Conservation (phyloP, 2,329 filamentous ascomycete genomes). For the Colletotrichum cordylinicola region DNA sequence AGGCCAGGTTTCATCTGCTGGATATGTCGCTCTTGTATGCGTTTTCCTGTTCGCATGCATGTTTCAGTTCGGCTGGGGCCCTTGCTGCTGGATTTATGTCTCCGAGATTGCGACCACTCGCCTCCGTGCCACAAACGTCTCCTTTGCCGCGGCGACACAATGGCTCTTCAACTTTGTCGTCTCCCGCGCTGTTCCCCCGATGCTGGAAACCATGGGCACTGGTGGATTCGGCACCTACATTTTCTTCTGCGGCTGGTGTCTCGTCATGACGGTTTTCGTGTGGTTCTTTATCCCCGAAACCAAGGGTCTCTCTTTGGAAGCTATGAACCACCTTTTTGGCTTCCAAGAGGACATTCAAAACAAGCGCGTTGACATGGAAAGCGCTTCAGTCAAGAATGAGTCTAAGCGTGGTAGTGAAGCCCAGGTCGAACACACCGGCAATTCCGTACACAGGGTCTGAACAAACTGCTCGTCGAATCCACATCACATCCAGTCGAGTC, state of each 20-base stretch:
- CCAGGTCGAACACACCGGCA: background rate
- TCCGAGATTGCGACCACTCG: constrained; percentile 59
- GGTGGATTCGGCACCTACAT: constrained; percentile 49
- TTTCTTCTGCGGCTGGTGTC: constrained; percentile 44
- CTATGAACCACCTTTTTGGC: constrained; percentile 18
- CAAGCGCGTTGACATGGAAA: constrained; percentile 3
- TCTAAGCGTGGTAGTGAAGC: background rate
- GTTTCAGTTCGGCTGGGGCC: constrained; percentile 46
- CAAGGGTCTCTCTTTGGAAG: constrained; percentile 39
- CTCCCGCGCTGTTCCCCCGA: constrained; percentile 66
- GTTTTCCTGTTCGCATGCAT: constrained; percentile 65
- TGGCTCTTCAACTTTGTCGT: constrained; percentile 73
- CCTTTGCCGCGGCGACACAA: constrained; percentile 65
- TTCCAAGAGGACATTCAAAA: background rate
- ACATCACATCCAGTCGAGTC: background rate
- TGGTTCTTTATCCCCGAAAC: constrained; percentile 57
- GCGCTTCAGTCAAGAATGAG: background rate
- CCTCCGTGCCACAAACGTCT: constrained; percentile 55
- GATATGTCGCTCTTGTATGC: constrained; percentile 70
- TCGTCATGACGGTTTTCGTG: constrained; percentile 22
- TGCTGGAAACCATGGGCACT: constrained; percentile 58
- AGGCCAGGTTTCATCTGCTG: constrained; percentile 40
- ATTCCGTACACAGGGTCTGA: background rate
- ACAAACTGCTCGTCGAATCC: background rate
- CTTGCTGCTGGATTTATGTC: constrained; percentile 49